A percentile compares a stretch with the other conserved stretches of the same genome.
phyloP scores from a whole-genome alignment of 75 land plant genomes.

The Larix kaempferi region DNA sequence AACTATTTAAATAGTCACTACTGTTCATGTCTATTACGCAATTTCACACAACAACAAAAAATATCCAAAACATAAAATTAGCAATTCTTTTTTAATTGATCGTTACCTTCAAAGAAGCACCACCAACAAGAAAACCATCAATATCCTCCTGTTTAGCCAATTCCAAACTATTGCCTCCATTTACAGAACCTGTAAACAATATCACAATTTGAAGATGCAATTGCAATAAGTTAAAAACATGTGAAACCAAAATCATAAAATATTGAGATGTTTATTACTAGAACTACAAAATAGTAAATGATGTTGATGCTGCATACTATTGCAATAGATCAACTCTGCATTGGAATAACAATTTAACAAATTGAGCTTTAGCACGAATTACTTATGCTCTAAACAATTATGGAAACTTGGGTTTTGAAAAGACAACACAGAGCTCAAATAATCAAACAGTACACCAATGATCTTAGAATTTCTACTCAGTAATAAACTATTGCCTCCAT shows the following conservation, averaged over 20 bases:
- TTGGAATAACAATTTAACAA: neutral
- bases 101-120: slow-evolving; percentile 88
- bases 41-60: neutral
- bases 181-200: slow-evolving; percentile 34
- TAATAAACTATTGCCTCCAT: slow-evolving; percentile 67
- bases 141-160: slow-evolving; percentile 89
- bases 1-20: neutral
- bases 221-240: neutral
- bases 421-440: too few relatives aligned
- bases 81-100: neutral
- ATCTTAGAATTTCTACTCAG: too few relatives aligned
- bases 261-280: neutral
- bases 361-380: neutral
- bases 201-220: neutral
- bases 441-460: too few relatives aligned
- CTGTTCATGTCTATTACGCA: neutral
- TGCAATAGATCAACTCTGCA: neutral
- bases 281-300: neutral
- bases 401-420: too few relatives aligned
- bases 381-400: too few relatives aligned
- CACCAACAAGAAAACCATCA: slow-evolving; percentile 98
- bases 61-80: neutral
- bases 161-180: slow-evolving; percentile 82
- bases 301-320: neutral
- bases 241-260: neutral